These are phyloP conservation scores for Neocucurbitaria cava DNA, from an alignment of 2,329 filamentous ascomycete species.

Conservation along the genomic window DNA sequence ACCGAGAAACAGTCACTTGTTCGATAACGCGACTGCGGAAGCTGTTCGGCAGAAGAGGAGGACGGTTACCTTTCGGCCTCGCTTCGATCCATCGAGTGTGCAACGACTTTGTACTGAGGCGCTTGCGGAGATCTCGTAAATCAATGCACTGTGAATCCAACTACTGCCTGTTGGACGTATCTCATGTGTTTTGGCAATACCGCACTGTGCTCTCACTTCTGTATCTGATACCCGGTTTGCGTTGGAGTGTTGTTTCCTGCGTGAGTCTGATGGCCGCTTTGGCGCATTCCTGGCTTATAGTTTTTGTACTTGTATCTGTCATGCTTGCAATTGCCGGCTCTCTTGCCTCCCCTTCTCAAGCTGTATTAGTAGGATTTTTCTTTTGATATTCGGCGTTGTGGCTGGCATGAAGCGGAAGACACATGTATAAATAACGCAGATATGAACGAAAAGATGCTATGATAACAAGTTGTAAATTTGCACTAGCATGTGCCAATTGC, in stretches of 20 bases:
- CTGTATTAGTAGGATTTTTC: conserved; percentile 1
- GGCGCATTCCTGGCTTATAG: neutral
- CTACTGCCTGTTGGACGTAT: too few relatives aligned
- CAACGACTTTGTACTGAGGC: conserved; percentile 37
- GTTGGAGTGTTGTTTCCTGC: neutral
- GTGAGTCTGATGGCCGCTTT: neutral
- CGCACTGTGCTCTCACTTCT: too few relatives aligned
- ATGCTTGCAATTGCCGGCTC: neutral
- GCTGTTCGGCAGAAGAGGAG: conserved; percentile 21
- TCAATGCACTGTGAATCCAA: neutral
- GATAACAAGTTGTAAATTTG: neutral
- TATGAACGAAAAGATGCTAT: neutral
- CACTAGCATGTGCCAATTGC: neutral
- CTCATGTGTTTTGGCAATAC: too few relatives aligned
- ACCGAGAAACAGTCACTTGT: conserved; percentile 15
- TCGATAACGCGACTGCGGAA: conserved; percentile 17
- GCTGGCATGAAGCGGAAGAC: neutral
- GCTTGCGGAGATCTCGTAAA: conserved; percentile 31
- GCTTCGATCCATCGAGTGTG: conserved; percentile 39
- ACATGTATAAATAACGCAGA: neutral
- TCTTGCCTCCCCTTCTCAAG: neutral
- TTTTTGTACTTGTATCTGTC: neutral
- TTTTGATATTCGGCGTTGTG: neutral
- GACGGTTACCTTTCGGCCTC: conserved; percentile 28
- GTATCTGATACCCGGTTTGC: neutral